phyloP scores from a whole-genome alignment of 305 asterid species.

The Solanum aculeatissimum region DNA sequence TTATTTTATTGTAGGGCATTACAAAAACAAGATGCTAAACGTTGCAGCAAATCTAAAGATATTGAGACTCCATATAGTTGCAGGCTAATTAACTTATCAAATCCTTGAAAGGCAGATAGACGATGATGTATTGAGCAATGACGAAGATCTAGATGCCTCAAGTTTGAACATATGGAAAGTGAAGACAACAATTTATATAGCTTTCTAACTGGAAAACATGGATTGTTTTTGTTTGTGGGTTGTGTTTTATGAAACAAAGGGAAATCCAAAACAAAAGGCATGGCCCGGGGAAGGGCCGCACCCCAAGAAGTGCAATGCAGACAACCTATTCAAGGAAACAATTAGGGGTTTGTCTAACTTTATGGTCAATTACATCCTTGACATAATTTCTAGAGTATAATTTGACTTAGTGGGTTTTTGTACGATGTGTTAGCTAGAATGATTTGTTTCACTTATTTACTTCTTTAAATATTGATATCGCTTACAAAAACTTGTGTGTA shows the following conservation, averaged over 20 bases:
- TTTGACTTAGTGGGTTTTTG: not conserved
- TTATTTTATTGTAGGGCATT: no score
- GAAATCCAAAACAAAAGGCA: not conserved
- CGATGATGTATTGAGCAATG: not conserved
- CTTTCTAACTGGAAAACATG: not conserved
- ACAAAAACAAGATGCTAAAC: not conserved
- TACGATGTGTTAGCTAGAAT: not conserved
- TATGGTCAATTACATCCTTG: not conserved
- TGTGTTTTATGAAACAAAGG: no score
- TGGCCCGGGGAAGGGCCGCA: not conserved
- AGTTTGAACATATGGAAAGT: not conserved
- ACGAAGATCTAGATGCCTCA: not conserved
- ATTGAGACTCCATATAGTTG: not conserved
- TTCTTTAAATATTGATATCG: not conserved
- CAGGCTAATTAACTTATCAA: not conserved
- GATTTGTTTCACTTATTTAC: not conserved
- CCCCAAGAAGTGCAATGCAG: not conserved
- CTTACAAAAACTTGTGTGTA: not conserved
- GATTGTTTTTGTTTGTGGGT: no score
- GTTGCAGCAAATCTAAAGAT: not conserved
- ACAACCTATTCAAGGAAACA: not conserved
- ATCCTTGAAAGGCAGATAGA: not conserved
- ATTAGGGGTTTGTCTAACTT: not conserved
- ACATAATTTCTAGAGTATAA: not conserved
- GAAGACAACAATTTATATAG: not conserved